phyloP scores from a whole-genome alignment of 2,329 filamentous ascomycete genomes.

The Xylariaceae sp. region DNA sequence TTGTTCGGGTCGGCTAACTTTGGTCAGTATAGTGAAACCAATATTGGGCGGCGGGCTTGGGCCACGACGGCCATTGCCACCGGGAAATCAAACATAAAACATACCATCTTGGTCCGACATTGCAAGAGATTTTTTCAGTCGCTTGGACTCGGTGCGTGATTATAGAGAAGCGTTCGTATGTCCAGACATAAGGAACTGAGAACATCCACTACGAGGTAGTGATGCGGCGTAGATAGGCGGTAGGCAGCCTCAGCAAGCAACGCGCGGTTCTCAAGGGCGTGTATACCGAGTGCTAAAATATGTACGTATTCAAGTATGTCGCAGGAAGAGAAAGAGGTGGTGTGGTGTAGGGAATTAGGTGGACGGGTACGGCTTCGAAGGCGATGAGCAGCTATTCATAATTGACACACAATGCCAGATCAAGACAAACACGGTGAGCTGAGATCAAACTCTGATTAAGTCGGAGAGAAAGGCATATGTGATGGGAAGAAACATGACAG shows the following conservation, averaged over 20 bases:
- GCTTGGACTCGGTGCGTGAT: neutral
- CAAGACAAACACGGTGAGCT: neutral
- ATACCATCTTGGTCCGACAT: constrained; percentile 16
- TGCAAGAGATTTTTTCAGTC: constrained; percentile 5
- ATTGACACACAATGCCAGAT: neutral
- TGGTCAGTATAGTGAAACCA: constrained; percentile 1
- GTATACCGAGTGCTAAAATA: too few relatives aligned
- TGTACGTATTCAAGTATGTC: too few relatives aligned
- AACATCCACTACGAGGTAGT: too few relatives aligned
- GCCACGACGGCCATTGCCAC: neutral
- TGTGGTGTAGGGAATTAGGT: neutral
- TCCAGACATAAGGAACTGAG: neutral
- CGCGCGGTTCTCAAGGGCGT: too few relatives aligned
- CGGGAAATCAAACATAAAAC: neutral
- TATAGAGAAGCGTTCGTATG: neutral
- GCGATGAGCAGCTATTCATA: neutral
- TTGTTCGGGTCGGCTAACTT: constrained; percentile 12
- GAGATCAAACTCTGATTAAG: neutral
- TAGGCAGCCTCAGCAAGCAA: too few relatives aligned
- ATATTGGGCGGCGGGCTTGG: neutral
- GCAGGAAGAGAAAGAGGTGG: neutral
- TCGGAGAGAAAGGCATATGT: neutral
- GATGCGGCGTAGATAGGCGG: too few relatives aligned
- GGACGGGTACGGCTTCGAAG: neutral
- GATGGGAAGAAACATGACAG: neutral